These are phyloP conservation scores for Cystobasidium onofrii DNA, from an alignment of 768 basidiomycete genomes.

Conservation along the genomic window DNA sequence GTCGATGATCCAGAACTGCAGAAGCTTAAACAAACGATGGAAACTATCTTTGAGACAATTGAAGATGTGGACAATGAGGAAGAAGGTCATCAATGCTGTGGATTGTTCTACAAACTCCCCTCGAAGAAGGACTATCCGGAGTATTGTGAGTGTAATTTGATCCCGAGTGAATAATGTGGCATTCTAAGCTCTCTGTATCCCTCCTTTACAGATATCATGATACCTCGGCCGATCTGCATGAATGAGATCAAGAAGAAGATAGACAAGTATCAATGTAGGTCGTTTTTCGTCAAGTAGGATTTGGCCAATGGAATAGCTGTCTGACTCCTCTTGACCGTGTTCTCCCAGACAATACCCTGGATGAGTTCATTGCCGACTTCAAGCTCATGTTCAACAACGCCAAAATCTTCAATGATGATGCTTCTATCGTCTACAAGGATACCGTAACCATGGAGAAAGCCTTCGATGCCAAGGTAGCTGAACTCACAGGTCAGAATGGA, in stretches of 20 bases:
- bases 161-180: not conserved
- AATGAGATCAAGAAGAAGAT: constrained; percentile 67
- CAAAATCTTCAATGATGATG: constrained; percentile 84
- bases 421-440: constrained; percentile 87
- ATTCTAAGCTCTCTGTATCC: constrained; percentile 58
- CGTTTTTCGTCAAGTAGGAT: not conserved
- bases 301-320: constrained; percentile 21
- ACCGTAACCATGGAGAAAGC: constrained; percentile 47
- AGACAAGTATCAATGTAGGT: constrained; percentile 39
- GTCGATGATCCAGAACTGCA: constrained; percentile 54
- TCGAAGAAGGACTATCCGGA: constrained; percentile 53
- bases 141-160: constrained; percentile 48
- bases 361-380: constrained; percentile 49
- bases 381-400: constrained; percentile 86
- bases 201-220: constrained; percentile 55
- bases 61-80: constrained; percentile 31
- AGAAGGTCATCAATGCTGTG: constrained; percentile 69
- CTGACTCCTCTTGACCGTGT: not conserved
- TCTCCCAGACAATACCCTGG: not conserved
- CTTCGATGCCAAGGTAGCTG: constrained; percentile 23
- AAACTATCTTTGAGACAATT: constrained; percentile 38
- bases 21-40: constrained; percentile 72
- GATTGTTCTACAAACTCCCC: constrained; percentile 80
- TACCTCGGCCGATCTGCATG: constrained; percentile 77
- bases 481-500: constrained; percentile 4